A percentile compares a stretch with the other conserved stretches of the same genome.
These are phyloP conservation scores for Diaporthe nobilis DNA, from an alignment of 2,329 filamentous ascomycete species.

Conservation along the genomic window DNA sequence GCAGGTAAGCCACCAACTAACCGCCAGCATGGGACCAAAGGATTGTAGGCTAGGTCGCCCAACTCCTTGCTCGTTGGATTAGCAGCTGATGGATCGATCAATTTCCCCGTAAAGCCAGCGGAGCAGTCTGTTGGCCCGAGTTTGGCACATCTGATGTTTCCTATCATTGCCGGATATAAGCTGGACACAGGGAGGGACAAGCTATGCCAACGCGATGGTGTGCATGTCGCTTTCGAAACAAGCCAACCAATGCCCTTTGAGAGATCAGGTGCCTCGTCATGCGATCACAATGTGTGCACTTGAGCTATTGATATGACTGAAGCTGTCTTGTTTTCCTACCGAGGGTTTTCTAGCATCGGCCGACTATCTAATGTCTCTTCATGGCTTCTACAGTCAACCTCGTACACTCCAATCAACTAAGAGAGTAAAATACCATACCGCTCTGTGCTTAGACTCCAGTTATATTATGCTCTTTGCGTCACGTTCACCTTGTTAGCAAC, in stretches of 20 bases:
- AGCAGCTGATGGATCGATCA: not conserved
- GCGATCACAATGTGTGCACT: not conserved
- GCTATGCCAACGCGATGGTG: not conserved
- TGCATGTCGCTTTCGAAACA: not conserved
- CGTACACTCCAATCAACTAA: slow-evolving; percentile 19
- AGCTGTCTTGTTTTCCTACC: slow-evolving; percentile 6
- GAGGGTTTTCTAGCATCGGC: slow-evolving; percentile 23
- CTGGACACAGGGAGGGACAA: not conserved
- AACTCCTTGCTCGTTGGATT: not conserved
- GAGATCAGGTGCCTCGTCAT: not conserved
- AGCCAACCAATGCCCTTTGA: not conserved
- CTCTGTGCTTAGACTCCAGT: slow-evolving; percentile 34
- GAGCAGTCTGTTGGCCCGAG: slow-evolving; percentile 3
- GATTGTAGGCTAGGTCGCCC: not conserved
- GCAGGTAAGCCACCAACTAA: not conserved
- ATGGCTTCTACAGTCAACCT: slow-evolving; percentile 28
- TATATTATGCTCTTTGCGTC: slow-evolving; percentile 32
- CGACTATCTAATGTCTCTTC: slow-evolving; percentile 34
- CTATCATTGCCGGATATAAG: not conserved
- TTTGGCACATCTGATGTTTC: not conserved
- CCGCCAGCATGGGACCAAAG: not conserved
- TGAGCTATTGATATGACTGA: not conserved
- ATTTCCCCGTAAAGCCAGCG: not conserved
- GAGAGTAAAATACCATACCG: slow-evolving; percentile 28
- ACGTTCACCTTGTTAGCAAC: not conserved